Evolutionary conservation across 176 grass and related monocot genomes (phyloP).

Genomic region (Bromus sterilis): DNA sequence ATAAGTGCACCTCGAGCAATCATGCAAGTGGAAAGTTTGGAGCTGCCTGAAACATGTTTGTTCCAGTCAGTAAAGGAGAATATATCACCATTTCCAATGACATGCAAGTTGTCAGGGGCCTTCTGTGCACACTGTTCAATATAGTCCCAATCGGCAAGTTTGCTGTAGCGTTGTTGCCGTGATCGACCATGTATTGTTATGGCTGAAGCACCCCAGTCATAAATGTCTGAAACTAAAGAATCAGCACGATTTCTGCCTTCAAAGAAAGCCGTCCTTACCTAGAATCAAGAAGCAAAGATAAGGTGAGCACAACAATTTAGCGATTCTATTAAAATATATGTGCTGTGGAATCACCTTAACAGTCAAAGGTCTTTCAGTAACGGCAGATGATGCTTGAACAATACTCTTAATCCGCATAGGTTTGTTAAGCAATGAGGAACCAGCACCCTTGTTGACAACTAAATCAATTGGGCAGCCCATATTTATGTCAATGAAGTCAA

Average conservation of each 20-base stretch:
- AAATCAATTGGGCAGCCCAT: constrained; percentile 97
- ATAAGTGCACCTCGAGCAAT: constrained; percentile 87
- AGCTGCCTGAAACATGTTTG: constrained; percentile 41
- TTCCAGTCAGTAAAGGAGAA: constrained; percentile 88
- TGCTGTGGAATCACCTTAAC: constrained; percentile 52
- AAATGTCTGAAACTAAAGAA: constrained; percentile 77
- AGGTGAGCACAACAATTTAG: not conserved
- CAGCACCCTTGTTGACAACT: constrained; percentile 85
- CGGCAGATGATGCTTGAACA: constrained; percentile 63
- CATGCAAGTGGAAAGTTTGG: constrained; percentile 68
- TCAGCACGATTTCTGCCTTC: constrained; percentile 93
- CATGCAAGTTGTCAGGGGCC: constrained; percentile 63
- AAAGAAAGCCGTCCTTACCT: constrained; percentile 95
- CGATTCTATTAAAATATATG: not conserved
- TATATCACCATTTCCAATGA: constrained; percentile 91
- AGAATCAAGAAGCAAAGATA: constrained; percentile 5
- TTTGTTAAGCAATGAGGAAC: constrained; percentile 74
- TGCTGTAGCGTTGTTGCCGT: constrained; percentile 93
- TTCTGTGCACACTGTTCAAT: constrained; percentile 82
- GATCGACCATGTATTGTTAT: constrained; percentile 92
- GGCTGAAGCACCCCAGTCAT: constrained; percentile 69
- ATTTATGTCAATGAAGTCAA: constrained; percentile 95
- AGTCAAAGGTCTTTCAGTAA: constrained; percentile 62
- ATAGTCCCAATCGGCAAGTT: constrained; percentile 93
- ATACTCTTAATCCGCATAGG: constrained; percentile 86